Conservation (phyloP, 345 rosid genomes). For the Moricandia moricandioides region DNA sequence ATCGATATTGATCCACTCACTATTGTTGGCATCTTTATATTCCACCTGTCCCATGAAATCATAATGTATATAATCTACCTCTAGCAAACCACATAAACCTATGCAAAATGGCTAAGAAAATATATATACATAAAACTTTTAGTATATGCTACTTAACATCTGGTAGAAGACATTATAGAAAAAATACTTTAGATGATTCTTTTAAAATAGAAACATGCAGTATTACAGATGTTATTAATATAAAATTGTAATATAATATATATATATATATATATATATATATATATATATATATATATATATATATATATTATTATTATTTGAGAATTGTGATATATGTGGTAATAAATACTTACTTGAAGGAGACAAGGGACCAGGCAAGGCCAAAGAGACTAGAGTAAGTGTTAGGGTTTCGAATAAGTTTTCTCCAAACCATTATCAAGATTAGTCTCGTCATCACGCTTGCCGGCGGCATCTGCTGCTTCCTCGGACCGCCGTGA, state of each 20-base stretch:
- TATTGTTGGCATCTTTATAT: slow-evolving; percentile 70
- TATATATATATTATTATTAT: no score
- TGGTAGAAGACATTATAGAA: no score
- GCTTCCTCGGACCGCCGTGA: slow-evolving; percentile 42
- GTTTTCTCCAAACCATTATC: slow-evolving; percentile 80
- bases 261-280: no score
- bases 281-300: no score
- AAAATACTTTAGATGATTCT: no score
- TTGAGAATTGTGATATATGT: background rate
- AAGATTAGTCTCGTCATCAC: slow-evolving; percentile 71
- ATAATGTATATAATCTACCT: background rate
- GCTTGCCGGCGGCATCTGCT: slow-evolving; percentile 70
- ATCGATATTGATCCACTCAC: slow-evolving; percentile 67
- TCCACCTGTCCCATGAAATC: slow-evolving; percentile 46
- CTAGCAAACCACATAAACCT: background rate
- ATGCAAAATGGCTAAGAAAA: background rate
- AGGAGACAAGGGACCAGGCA: slow-evolving; percentile 67
- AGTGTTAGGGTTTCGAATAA: slow-evolving; percentile 73
- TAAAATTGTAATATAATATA: no score
- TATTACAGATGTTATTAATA: no score
- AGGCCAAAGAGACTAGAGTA: slow-evolving; percentile 67
- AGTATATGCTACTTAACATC: no score
- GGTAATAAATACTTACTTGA: slow-evolving; percentile 37
- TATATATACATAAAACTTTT: background rate
- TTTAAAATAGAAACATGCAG: no score